Evolutionary conservation across 1,139 yeast genomes (phyloP).

Genomic region (Pneumocystis sp.): DNA sequence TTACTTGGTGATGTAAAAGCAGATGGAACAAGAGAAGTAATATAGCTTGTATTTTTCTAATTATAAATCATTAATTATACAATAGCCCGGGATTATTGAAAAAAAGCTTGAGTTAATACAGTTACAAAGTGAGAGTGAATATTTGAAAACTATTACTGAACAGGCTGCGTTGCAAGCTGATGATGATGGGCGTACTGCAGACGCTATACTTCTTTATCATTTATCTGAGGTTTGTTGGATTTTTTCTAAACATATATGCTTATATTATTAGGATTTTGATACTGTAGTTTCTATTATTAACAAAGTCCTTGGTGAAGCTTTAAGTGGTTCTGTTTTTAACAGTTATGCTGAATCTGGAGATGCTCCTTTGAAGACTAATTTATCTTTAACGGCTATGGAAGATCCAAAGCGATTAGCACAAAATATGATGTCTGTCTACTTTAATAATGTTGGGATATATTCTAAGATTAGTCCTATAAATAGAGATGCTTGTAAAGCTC

Average conservation of each 20-base stretch:
- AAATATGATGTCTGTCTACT: conserved; percentile 26
- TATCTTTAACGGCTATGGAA: conserved; percentile 23
- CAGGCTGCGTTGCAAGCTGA: conserved; percentile 78
- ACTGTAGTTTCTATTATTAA: conserved; percentile 69
- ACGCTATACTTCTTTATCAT: conserved; percentile 74
- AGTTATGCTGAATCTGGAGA: conserved; percentile 18
- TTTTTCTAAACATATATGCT: not conserved
- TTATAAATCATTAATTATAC: not conserved
- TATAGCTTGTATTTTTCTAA: not conserved
- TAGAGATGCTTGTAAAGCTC: conserved; percentile 44
- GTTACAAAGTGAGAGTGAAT: conserved; percentile 40
- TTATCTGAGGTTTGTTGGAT: conserved; percentile 38
- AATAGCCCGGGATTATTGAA: conserved; percentile 67
- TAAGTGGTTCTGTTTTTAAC: conserved; percentile 23
- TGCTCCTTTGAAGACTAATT: conserved; percentile 13
- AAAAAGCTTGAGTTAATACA: conserved; percentile 54
- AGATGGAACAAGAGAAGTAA: conserved; percentile 46
- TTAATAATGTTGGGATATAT: conserved; percentile 23
- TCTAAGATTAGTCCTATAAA: conserved; percentile 13
- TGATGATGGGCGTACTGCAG: conserved; percentile 80
- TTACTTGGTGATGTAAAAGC: conserved; percentile 65
- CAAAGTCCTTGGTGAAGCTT: conserved; percentile 61
- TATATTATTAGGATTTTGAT: conserved; percentile 41
- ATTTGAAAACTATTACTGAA: conserved; percentile 57
- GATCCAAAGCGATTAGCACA: conserved; percentile 30